A percentile compares a stretch with the other conserved stretches of the same genome.
Evolutionary conservation across 1,139 yeast species (phyloP).

Genomic region (Geotrichum histeridarum): DNA sequence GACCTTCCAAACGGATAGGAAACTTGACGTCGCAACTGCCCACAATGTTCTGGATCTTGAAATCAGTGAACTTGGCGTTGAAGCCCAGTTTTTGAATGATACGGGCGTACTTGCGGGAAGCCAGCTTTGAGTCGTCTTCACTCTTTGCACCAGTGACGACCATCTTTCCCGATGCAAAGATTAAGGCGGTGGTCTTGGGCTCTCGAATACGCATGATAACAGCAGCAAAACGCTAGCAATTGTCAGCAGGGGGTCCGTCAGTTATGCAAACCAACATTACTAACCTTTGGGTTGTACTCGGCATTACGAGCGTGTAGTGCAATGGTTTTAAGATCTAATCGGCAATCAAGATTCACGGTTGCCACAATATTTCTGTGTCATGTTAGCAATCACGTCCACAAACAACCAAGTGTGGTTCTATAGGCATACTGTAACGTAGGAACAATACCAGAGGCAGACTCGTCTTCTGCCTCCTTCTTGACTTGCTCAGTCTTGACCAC

Average conservation of each 20-base stretch:
- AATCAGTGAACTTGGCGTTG: conserved; percentile 86
- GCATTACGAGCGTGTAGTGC: conserved; percentile 99
- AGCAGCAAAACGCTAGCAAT: conserved; percentile 87
- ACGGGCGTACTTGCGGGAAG: conserved; percentile 95
- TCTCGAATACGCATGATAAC: conserved; percentile 99
- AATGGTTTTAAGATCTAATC: conserved; percentile 90
- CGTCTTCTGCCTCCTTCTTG: conserved; percentile 37
- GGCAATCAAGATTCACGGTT: conserved; percentile 92
- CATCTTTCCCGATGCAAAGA: conserved; percentile 98
- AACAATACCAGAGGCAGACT: conserved; percentile 83
- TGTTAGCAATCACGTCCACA: conserved; percentile 7
- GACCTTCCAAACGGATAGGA: conserved; percentile 94
- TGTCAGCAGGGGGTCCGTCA: conserved; percentile 9
- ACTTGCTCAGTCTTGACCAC: conserved; percentile 32
- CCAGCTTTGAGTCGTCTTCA: conserved; percentile 94
- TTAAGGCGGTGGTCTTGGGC: conserved; percentile 96
- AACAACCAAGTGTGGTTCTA: neutral
- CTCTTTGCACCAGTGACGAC: conserved; percentile 99
- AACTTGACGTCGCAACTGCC: conserved; percentile 96
- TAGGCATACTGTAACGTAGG: conserved; percentile 70
- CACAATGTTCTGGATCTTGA: conserved; percentile 94
- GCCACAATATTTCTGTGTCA: conserved; percentile 73
- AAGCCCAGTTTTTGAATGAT: conserved; percentile 96
- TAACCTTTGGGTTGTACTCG: conserved; percentile 78
- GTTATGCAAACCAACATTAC: conserved; percentile 3